Conservation (phyloP, 208 protist genomes). For the Vickermania ingenoplastis region DNA sequence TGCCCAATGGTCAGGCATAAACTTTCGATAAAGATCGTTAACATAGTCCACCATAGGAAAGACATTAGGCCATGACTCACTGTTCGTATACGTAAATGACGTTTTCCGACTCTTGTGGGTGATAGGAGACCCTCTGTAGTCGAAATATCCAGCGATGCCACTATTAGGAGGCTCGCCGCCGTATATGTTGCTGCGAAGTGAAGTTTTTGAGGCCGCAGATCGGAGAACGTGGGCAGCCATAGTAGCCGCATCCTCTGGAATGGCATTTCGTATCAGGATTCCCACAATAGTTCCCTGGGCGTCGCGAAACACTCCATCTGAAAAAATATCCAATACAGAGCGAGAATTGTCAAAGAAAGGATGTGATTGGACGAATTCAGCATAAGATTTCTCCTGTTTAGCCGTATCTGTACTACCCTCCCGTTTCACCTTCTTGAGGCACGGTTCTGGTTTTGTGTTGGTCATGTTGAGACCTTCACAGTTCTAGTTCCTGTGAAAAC, state of each 20-base stretch:
- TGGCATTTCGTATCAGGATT: constrained; percentile 48
- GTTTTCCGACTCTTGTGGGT: constrained; percentile 84
- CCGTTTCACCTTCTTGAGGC: constrained; percentile 9
- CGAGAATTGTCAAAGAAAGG: constrained; percentile 78
- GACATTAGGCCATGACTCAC: constrained; percentile 52
- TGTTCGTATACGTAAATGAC: constrained; percentile 71
- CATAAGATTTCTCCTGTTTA: constrained; percentile 37
- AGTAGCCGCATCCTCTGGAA: constrained; percentile 47
- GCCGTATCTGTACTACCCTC: constrained; percentile 4
- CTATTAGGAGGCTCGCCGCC: constrained; percentile 75
- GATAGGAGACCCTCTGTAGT: constrained; percentile 81
- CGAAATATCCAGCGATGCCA: constrained; percentile 87
- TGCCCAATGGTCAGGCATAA: constrained; percentile 59
- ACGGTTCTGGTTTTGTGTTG: constrained; percentile 28
- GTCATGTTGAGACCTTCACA: constrained; percentile 20
- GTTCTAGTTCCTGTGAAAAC: neutral
- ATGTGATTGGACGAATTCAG: constrained; percentile 63
- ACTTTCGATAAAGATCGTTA: constrained; percentile 64
- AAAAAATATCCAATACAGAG: constrained; percentile 53
- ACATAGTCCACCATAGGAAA: constrained; percentile 86
- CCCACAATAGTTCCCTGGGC: constrained; percentile 53
- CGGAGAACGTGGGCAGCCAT: constrained; percentile 62
- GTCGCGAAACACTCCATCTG: constrained; percentile 49
- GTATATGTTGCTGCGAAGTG: constrained; percentile 62
- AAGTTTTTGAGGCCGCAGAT: constrained; percentile 51